Evolutionary conservation across 2,329 filamentous ascomycete species (phyloP), one percentile per base, ranked within the genome.

Genomic region (Aspergillus clavatus): DNA sequence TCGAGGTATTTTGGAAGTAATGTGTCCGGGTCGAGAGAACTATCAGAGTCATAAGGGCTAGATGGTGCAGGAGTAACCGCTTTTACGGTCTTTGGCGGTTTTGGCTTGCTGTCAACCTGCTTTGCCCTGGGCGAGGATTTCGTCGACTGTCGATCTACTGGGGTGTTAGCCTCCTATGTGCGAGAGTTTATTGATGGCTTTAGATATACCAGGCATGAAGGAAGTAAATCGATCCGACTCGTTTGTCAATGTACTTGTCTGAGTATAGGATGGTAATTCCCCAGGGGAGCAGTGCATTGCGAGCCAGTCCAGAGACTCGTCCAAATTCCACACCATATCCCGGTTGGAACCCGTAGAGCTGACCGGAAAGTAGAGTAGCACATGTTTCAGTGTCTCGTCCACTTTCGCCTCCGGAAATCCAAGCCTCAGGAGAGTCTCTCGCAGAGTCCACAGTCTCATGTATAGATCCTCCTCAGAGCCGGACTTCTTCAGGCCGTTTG

Each of bases 231-330:
- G 56, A 35, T 69, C 65, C 14, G 52, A 47, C 21, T 62, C 58
- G 51, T 61, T 65, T 44, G 50, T 47, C 14, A 60, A 59, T 26
- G 54, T 39, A 38, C 54, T 61, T 40, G 56, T 56, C 45, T 73
- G 75, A 16, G 86, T 82, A 63, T 93, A 94, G 38, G 81, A 76
- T 5, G 86, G 86, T 27, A 91, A 74, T 56, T 90, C 84, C 1
- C 82, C 78, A 51, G 76, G 71, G 11, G 77, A 71, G 56, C 84
- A 87, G 61, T 93, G 81, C 53, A 87, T 74, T n/a, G 89, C 87
- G 43, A 97, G 77, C 88, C 89, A 95, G 57, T 96, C 88, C 16
- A 98, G 66, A 21, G 87, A 83, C 67, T 95, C 90, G 50, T 94
- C 85, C 27, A 97, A 71, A 7, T 90, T 89, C 87, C 89, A 95